Conservation (phyloP, 495 filamentous ascomycete species). For the Penicillium paradoxum region DNA sequence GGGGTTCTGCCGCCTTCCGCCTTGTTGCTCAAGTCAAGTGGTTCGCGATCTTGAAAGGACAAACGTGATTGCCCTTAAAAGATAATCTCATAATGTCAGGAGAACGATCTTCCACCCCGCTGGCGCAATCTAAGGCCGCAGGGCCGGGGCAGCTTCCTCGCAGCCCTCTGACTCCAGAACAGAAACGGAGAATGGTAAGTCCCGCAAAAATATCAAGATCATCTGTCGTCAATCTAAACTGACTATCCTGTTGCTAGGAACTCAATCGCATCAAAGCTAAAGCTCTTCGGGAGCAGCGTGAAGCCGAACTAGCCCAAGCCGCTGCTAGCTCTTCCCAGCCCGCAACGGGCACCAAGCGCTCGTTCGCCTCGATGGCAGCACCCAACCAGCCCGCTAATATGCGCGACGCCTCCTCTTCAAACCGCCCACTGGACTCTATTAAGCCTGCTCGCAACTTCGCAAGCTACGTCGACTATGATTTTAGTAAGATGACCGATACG, state of each 20-base stretch:
- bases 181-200: conserved; percentile 63
- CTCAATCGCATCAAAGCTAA: conserved; percentile 87
- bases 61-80: too few species aligned
- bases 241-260: conserved; percentile 54
- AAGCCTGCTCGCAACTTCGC: conserved; percentile 74
- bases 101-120: conserved; percentile 59
- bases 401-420: conserved; percentile 56
- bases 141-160: conserved; percentile 38
- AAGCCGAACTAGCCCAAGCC: conserved; percentile 47
- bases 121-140: conserved; percentile 34
- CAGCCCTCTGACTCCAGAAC: conserved; percentile 67
- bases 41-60: not conserved
- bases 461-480: conserved; percentile 95
- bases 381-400: conserved; percentile 53
- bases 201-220: conserved; percentile 18
- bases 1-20: conserved; percentile 3
- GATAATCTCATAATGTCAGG: conserved; percentile 17
- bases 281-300: conserved; percentile 68
- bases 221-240: not conserved
- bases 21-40: not conserved
- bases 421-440: conserved; percentile 52
- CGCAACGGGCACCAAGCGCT: conserved; percentile 52
- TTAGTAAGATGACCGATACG: conserved; percentile 95
- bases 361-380: conserved; percentile 59
- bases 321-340: conserved; percentile 16